These are phyloP conservation scores for Aphanomyces invadans DNA, from an alignment of 352 stramenopile genomes.

Conservation along the genomic window DNA sequence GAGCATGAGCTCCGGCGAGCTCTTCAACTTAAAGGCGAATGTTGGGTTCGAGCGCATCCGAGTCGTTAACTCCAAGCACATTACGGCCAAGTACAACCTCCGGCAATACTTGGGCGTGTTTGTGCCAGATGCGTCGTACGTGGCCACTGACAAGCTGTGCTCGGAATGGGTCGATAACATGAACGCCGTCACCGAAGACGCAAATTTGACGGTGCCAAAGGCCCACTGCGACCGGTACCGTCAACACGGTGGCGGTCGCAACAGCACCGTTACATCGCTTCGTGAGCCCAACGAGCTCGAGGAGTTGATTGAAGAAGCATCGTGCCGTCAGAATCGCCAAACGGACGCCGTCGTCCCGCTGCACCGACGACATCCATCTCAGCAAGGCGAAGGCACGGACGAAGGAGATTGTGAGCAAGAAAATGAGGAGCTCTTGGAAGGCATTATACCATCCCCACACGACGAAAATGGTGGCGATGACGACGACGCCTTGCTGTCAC, in stretches of 20 bases:
- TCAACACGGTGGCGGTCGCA: neutral
- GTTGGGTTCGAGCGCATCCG: slow-evolving; percentile 67
- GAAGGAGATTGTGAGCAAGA: neutral
- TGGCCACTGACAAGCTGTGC: slow-evolving; percentile 51
- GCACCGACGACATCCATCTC: neutral
- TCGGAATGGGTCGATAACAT: slow-evolving; percentile 53
- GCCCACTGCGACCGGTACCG: slow-evolving; percentile 8
- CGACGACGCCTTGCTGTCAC: neutral
- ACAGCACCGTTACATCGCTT: neutral
- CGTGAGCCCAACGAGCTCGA: slow-evolving; percentile 6
- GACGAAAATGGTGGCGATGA: slow-evolving; percentile 1
- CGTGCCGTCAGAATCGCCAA: too few species aligned
- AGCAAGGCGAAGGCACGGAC: too few species aligned
- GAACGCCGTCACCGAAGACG: slow-evolving; percentile 49
- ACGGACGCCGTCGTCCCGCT: too few species aligned
- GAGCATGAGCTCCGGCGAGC: slow-evolving; percentile 66
- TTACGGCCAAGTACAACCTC: slow-evolving; percentile 54
- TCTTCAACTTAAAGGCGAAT: slow-evolving; percentile 81
- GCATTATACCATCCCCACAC: neutral
- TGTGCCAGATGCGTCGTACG: slow-evolving; percentile 58
- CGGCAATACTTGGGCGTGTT: slow-evolving; percentile 62
- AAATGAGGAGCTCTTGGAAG: neutral
- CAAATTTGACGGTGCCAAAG: neutral
- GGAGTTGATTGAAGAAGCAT: slow-evolving; percentile 1
- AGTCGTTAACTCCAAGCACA: slow-evolving; percentile 59